phyloP scores from a whole-genome alignment of 345 rosid genomes.

The Microthlaspi erraticum region DNA sequence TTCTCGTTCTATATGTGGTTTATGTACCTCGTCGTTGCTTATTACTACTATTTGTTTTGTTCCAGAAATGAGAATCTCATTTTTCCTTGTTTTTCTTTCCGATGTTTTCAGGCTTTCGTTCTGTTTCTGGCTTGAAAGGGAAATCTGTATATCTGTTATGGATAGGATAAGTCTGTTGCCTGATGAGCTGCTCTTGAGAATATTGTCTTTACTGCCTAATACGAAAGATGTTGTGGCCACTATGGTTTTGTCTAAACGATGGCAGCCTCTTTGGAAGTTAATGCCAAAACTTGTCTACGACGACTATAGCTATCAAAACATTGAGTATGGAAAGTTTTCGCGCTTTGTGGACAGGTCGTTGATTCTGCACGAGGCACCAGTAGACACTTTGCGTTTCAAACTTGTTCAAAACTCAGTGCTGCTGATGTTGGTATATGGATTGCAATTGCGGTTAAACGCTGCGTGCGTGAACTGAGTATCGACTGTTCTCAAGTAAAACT shows the following conservation, averaged over 20 bases:
- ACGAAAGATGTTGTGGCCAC: conserved; percentile 14
- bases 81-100: too few relatives aligned
- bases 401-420: background rate
- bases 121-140: too few relatives aligned
- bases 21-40: too few relatives aligned
- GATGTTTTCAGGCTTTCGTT: too few relatives aligned
- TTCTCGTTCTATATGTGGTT: too few relatives aligned
- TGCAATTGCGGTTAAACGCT: background rate
- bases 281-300: conserved; percentile 11
- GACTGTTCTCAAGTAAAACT: too few relatives aligned
- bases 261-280: conserved; percentile 3
- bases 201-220: conserved; percentile 5
- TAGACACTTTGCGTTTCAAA: conserved; percentile 13
- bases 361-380: conserved; percentile 10
- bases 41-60: too few relatives aligned
- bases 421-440: background rate
- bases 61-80: too few relatives aligned
- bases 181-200: background rate
- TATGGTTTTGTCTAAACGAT: conserved; percentile 26
- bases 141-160: background rate
- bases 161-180: conserved; percentile 14
- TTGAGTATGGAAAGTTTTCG: conserved; percentile 1
- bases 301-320: background rate
- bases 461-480: background rate
- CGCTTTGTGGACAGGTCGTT: conserved; percentile 19